Base-by-base conservation (phyloP, 1,284 basidiomycete genomes). In the Pisolithus thermaeus region DNA sequence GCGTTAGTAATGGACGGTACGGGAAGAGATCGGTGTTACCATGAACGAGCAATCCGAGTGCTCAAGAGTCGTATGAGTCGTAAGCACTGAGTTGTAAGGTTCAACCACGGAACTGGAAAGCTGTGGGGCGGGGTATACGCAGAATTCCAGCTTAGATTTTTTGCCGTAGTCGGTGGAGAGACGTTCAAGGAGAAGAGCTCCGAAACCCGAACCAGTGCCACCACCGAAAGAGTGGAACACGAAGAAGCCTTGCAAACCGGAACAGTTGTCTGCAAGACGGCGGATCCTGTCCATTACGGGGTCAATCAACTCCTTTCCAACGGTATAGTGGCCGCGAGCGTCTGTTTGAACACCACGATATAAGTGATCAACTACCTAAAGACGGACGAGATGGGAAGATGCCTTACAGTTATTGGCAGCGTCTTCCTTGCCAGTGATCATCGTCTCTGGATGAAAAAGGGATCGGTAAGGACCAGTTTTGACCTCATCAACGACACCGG, bases 171-270 rank as follows among this genome's bases (percentile, higher is more conserved):
- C 96, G 57, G 90, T 87, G 41, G 95, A 96, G 56, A 99, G 85
- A 56, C 93, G 86, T 75, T 99, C 97, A 58, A 99, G 82, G 51
- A 99, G 79, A 62, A 99, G 87, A 50, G 97, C 95, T 69, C 97
- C 97, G 71, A 99, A 98, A 64, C 97, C 97, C 57, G 97, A 99
- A 66, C 97, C 97, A 62, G 96, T 99, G 73, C 97, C 97, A 72
- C 97, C 97, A 69, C 97, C 97, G 67, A 98, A 97, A 43, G 97
- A 99, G 79, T 99, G 97, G 85, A 99, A 99, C 67, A 99, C 93
- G 70, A 99, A 99, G 84, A 99, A 99, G 62, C 97, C 96, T 74
- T 99, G 97, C 43, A 99, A 87, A 69, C 97, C 97, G 43, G 87
- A 87, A 79, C 95, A 97, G 76, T 96, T 97, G 75, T 99, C 97